Base-by-base conservation (phyloP, 345 rosid genomes). In the Euphorbia lathyris region DNA sequence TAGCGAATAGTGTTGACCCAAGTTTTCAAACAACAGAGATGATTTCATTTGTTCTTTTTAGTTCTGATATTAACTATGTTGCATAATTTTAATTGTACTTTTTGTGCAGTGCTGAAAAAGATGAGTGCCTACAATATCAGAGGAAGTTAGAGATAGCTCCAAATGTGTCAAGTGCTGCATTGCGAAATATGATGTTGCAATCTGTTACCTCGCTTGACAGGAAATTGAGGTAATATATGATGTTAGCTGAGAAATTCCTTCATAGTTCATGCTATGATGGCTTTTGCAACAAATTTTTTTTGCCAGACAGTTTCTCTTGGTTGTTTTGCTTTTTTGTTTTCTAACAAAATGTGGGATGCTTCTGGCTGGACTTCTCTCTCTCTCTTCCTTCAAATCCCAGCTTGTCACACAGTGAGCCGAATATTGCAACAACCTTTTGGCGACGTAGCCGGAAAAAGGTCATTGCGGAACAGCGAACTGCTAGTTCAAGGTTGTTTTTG, bases 391-490 rank as follows among this genome's bases (percentile, higher is more conserved):
- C 50, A 36, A 74, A 68, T 79, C 72, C 60, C 85, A 87, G 95
- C 79, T 80, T 82, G 68, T 94, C 97, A 51, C 90, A 91, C 76
- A 94, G 97, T 75, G 98, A 94, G 80, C 97, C 98, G 55, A 87
- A 94, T 83, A 83, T 94, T 51, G 92, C 96, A 29, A 86, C 86
- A 67, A 79, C 88, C 72, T 87, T 91, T 81, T 87, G 98, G 95
- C 80, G 92, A 68, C 95, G 91, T 75, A 86, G 86, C 84, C 83
- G 97, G 83, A 86, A 87, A 80, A 95, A 87, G 86, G 91, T 83
- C 78, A 90, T 89, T 81, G 90, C 91, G 27, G 98, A 96, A 78
- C 98, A 87, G 81, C 85, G 95, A 82, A 92, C 96, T 78, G 95
- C 93, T 73, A 86, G 94, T 86, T 92, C 97, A 74, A 92, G 99